phyloP scores from a whole-genome alignment of 805 yeast genomes.

The Candida koratica region DNA sequence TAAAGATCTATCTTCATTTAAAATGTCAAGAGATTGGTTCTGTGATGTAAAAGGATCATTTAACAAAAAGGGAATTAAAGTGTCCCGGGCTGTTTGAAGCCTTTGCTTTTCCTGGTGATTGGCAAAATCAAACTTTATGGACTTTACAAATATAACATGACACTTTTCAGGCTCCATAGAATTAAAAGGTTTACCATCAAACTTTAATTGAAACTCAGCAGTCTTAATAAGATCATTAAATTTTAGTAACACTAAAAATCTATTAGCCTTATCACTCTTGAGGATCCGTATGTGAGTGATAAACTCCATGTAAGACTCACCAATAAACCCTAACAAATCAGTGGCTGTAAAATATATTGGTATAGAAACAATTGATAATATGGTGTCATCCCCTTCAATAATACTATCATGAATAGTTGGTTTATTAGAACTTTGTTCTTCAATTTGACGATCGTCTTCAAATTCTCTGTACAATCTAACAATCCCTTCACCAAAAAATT shows the following conservation, averaged over 20 bases:
- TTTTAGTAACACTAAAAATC: slow-evolving; percentile 77
- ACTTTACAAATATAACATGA: slow-evolving; percentile 67
- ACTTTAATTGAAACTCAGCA: slow-evolving; percentile 57
- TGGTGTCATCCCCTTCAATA: slow-evolving; percentile 52
- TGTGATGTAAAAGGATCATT: slow-evolving; percentile 65
- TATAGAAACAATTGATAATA: slow-evolving; percentile 76
- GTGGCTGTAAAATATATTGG: slow-evolving; percentile 86
- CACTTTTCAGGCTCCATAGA: slow-evolving; percentile 88
- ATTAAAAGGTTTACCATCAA: slow-evolving; percentile 72
- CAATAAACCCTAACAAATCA: slow-evolving; percentile 77
- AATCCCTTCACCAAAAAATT: slow-evolving; percentile 68
- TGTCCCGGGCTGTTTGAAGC: slow-evolving; percentile 16
- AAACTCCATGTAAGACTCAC: slow-evolving; percentile 49
- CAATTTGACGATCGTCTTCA: slow-evolving; percentile 23
- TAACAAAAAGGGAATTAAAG: slow-evolving; percentile 59
- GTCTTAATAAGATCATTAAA: slow-evolving; percentile 57
- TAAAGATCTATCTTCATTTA: slow-evolving; percentile 4
- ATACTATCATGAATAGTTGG: slow-evolving; percentile 14
- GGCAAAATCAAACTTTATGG: slow-evolving; percentile 41
- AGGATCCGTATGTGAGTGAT: slow-evolving; percentile 73
- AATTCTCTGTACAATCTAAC: slow-evolving; percentile 62
- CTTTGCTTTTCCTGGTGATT: slow-evolving; percentile 10
- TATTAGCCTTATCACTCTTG: slow-evolving; percentile 57
- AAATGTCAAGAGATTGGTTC: slow-evolving; percentile 6
- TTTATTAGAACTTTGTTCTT: slow-evolving; percentile 1